A percentile compares a stretch with the other conserved stretches of the same genome.
These are phyloP conservation scores for Dissophora globulifera DNA, from an alignment of 192 early-diverging fungal genomes.

Conservation along the genomic window DNA sequence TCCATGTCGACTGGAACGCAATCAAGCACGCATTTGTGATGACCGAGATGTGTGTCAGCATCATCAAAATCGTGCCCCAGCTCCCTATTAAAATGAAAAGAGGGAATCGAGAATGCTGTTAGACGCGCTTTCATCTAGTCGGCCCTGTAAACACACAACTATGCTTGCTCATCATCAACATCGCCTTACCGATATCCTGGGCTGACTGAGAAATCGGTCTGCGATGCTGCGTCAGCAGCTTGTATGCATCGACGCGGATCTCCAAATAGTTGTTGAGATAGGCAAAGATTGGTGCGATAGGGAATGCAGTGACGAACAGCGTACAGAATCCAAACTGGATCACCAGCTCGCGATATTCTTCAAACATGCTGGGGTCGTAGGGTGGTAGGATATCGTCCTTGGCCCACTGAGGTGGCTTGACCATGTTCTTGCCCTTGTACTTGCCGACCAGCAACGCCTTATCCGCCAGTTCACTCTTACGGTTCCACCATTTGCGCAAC, in stretches of 20 bases:
- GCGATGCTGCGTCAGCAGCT: conserved; percentile 45
- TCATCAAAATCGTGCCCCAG: conserved; percentile 49
- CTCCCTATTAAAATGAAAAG: conserved; percentile 29
- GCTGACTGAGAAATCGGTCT: conserved; percentile 41
- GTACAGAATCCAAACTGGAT: conserved; percentile 78
- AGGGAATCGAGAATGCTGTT: too few relatives aligned
- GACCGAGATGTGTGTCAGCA: conserved; percentile 52
- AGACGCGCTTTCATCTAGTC: too few relatives aligned
- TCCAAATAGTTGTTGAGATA: conserved; percentile 68
- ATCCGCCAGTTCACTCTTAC: conserved; percentile 40
- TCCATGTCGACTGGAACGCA: conserved; percentile 56
- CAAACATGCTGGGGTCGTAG: conserved; percentile 48
- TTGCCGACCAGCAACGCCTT: conserved; percentile 16
- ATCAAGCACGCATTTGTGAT: conserved; percentile 54
- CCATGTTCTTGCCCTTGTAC: conserved; percentile 33
- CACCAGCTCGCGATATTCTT: conserved; percentile 60
- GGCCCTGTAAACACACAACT: background rate
- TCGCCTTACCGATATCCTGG: conserved; percentile 38
- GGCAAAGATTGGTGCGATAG: conserved; percentile 75
- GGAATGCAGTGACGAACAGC: conserved; percentile 73
- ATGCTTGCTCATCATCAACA: background rate
- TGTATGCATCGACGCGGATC: conserved; percentile 66
- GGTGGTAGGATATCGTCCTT: conserved; percentile 55
- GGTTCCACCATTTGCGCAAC: conserved; percentile 42
- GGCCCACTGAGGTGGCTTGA: conserved; percentile 57